Percentiles rank a stretch among this genome's conserved stretches.
These are phyloP conservation scores for Deinandra increscens DNA, from an alignment of 129 eudicot species.

Conservation along the genomic window DNA sequence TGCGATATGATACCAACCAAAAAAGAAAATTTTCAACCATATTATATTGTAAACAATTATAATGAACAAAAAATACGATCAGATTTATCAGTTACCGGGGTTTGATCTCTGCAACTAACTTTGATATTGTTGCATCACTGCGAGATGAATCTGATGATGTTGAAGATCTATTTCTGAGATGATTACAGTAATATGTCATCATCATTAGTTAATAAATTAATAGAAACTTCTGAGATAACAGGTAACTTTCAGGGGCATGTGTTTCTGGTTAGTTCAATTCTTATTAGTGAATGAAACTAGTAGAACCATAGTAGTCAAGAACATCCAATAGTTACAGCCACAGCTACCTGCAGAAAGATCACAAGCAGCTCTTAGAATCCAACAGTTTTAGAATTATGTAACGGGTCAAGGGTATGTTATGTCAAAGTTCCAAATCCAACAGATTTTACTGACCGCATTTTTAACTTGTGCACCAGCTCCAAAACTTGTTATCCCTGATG, in stretches of 20 bases:
- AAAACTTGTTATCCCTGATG: too few relatives aligned
- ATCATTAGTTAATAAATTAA: neutral
- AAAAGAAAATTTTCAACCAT: slow-evolving; percentile 20
- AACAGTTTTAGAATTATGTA: too few relatives aligned
- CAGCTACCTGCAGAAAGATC: too few relatives aligned
- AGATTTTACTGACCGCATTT: too few relatives aligned
- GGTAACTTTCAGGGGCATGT: neutral
- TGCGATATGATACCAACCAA: slow-evolving; percentile 79
- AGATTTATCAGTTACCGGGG: slow-evolving; percentile 64
- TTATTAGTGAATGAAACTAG: neutral
- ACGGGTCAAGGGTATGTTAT: too few relatives aligned
- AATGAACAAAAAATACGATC: slow-evolving; percentile 8
- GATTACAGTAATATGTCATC: slow-evolving; percentile 39
- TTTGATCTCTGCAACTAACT: slow-evolving; percentile 83
- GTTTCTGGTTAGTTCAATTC: neutral
- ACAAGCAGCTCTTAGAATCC: too few relatives aligned
- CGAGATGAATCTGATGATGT: slow-evolving; percentile 57
- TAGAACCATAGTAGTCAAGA: too few relatives aligned
- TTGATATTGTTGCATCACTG: slow-evolving; percentile 65
- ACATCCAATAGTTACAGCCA: too few relatives aligned
- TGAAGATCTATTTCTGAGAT: slow-evolving; percentile 62
- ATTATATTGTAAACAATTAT: slow-evolving; percentile 1
- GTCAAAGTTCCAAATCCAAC: too few relatives aligned
- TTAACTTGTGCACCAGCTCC: too few relatives aligned
- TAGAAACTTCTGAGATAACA: neutral